Evolutionary conservation across 192 early-diverging fungal species (phyloP), one percentile per base, ranked within the genome.

Genomic region (Coemansia sp.): DNA sequence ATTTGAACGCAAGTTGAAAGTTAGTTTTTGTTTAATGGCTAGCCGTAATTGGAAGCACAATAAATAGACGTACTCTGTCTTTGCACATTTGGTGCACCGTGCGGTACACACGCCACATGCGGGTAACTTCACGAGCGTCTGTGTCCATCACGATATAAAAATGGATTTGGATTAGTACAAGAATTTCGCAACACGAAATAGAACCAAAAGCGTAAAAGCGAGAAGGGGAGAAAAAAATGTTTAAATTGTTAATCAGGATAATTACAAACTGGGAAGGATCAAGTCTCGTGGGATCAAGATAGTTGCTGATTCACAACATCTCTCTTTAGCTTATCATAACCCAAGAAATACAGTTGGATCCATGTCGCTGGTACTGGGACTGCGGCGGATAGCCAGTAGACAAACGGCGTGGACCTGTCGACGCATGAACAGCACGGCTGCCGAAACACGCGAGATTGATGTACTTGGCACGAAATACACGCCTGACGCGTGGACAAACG

Each of bases 11-110:
- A 25, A n/a, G 34, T 36, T 47, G 24, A 40, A 25, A n/a, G 34
- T 36, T 47, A 49, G n/a, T 1, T 18, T 36, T 8, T 44, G 36
- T 68, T 34, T 8, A 34, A 34, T 34, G 5, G 8, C 31, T 34
- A 6, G 31, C 31, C 31, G 31, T 34, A 34, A 34, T 62, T 55
- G 5, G 40, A 21, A 6, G 34, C 24, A 15, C 21, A 4, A n/a
- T 26, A 6, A 25, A 12, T 25, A 15, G 3, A 90, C 84, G 48
- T 69, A 74, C 73, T 40, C 96, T 73, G 79, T 96, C 92, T 48
- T 76, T 66, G 61, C 93, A 89, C 87, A 98, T 90, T 76, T 97
- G 84, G 69, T 94, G 90, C 17, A 93, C 79, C 3, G 96, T 98
- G 57, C 87, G 83, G 81, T 88, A 94, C 15, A 94, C 92, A 64